Conservation (phyloP, 345 rosid species). For the Clausena lansium region DNA sequence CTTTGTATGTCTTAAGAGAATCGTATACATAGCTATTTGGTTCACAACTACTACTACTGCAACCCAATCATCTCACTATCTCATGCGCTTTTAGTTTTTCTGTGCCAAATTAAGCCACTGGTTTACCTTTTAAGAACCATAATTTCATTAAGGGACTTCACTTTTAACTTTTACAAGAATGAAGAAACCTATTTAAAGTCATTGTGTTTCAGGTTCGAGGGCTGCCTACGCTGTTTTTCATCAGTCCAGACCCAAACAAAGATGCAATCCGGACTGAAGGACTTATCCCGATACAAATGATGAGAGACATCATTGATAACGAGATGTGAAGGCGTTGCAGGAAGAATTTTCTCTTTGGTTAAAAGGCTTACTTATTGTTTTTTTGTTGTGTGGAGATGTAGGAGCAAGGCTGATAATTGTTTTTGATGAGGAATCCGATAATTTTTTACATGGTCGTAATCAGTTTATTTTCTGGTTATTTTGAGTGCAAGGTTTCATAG, state of each 20-base stretch:
- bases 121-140: background rate
- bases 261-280: slow-evolving; percentile 93
- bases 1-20: background rate
- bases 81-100: background rate
- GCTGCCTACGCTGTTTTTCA: slow-evolving; percentile 77
- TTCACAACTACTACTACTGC: background rate
- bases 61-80: background rate
- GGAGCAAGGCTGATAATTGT: no score
- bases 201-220: slow-evolving; percentile 70
- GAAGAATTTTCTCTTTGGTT: background rate
- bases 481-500: no score
- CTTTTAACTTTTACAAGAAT: background rate
- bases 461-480: no score
- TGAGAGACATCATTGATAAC: slow-evolving; percentile 80
- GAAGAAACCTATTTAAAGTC: background rate
- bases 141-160: background rate
- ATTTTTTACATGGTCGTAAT: no score
- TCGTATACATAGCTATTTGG: background rate
- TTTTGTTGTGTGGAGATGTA: background rate
- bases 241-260: slow-evolving; percentile 85
- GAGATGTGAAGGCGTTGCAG: slow-evolving; percentile 55
- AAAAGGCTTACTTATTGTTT: no score
- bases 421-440: no score
- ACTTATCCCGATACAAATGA: slow-evolving; percentile 82
- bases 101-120: background rate